phyloP scores from a whole-genome alignment of 169 alveolate genomes.

The Neospora caninum region DNA sequence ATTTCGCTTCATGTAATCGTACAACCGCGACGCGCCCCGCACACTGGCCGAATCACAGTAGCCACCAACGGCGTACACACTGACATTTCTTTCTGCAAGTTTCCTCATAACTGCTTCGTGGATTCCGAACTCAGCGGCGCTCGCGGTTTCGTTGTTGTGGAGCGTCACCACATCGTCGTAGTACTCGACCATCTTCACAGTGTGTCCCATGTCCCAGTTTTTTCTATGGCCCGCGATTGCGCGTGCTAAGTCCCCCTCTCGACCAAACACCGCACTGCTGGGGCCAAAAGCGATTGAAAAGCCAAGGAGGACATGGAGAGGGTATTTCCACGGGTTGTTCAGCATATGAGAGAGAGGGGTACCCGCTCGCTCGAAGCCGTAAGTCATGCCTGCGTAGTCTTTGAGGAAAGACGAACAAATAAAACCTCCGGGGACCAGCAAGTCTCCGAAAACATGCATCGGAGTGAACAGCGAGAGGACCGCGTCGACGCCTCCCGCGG shows the following conservation, averaged over 20 bases:
- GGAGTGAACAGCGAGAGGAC: slow-evolving; percentile 68
- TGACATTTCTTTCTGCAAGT: slow-evolving; percentile 70
- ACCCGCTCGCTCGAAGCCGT: slow-evolving; percentile 73
- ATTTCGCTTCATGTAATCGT: slow-evolving; percentile 52
- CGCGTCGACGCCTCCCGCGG: slow-evolving; percentile 63
- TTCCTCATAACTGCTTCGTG: slow-evolving; percentile 61
- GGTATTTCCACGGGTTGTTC: slow-evolving; percentile 66
- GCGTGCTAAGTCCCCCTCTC: slow-evolving; percentile 60
- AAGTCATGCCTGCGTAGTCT: slow-evolving; percentile 74
- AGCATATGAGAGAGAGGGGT: slow-evolving; percentile 73
- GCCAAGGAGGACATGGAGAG: slow-evolving; percentile 70
- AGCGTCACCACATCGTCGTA: slow-evolving; percentile 71
- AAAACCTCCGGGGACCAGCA: slow-evolving; percentile 77
- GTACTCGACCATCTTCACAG: slow-evolving; percentile 62
- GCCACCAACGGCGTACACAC: slow-evolving; percentile 70
- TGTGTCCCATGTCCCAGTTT: slow-evolving; percentile 76
- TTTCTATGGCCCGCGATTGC: slow-evolving; percentile 69
- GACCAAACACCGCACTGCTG: slow-evolving; percentile 72
- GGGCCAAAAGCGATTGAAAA: slow-evolving; percentile 72
- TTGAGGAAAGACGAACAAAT: slow-evolving; percentile 72
- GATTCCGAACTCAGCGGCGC: slow-evolving; percentile 71
- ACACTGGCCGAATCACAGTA: slow-evolving; percentile 75
- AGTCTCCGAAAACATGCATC: slow-evolving; percentile 73
- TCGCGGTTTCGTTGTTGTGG: slow-evolving; percentile 58
- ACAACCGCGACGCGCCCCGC: slow-evolving; percentile 72